Base-by-base conservation (phyloP, 179 eudicot species). In the Silene coronaria region DNA sequence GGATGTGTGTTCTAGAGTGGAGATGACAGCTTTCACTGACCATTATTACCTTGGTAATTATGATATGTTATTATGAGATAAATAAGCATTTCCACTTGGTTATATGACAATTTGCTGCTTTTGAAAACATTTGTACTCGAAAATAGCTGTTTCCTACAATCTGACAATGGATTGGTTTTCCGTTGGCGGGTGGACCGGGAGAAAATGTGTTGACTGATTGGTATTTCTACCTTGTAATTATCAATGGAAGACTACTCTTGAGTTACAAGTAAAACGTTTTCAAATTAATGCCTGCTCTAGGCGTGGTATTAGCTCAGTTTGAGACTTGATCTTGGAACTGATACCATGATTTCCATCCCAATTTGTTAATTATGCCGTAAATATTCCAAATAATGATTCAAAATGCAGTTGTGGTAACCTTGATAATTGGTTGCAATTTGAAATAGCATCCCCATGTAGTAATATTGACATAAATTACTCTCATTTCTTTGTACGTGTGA, bases 271-370 rank as follows among this genome's bases (percentile, higher is more conserved):
- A 28, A 3, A 63, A 66, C 38, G 2, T n/a, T 19, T 34, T 67
- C 70, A 67, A 67, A 67, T 14, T 38, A 67, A 38, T 67, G 46
- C 21, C 21, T 67, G 45, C 16, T 48, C 45, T 67, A 19, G 45
- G 45, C 34, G 70, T 16, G 14, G 10, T 17, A 19, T 17, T n/a
- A 12, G 46, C 45, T 22, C 13, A 9, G 46, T 32, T 66, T 14
- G 70, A 32, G 46, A 28, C 34, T 26, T 38, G 48, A 42, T 42
- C 48, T 42, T 42, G 48, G 3, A 42, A 42, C 48, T 3, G 48
- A 9, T 42, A 28, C 32, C 32, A 28, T 28, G 32, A 28, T 28
- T 28, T 42, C 13, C 48, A 1, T 42, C 48, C 48, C 48, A 42
- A 42, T 42, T 42, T 42, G 3, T 3, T 42, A 9, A 10, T 11